Percentiles rank a stretch among this genome's conserved stretches.
Conservation (phyloP, 345 rosid species). For the Aethionema arabicum region DNA sequence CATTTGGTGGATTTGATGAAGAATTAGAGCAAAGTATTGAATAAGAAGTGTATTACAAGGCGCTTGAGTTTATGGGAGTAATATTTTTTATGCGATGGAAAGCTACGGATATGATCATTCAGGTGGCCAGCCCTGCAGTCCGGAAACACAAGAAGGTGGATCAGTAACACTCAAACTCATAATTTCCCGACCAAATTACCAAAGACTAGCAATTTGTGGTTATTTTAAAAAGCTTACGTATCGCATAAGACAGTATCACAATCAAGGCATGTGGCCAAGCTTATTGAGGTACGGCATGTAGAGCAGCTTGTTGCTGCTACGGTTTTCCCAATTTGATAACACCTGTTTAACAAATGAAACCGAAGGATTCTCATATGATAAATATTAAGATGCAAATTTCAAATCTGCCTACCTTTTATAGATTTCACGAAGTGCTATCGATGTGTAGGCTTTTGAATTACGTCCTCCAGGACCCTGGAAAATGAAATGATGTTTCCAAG, state of each 20-base stretch:
- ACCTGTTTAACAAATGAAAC: slow-evolving; percentile 38
- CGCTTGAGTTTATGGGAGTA: slow-evolving; percentile 74
- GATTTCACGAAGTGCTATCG: slow-evolving; percentile 56
- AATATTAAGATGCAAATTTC: neutral
- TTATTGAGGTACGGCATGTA: slow-evolving; percentile 48
- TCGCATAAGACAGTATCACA: slow-evolving; percentile 61
- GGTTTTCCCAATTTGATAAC: slow-evolving; percentile 53
- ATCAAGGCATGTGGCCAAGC: slow-evolving; percentile 64
- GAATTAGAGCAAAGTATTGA: neutral
- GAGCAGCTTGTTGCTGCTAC: slow-evolving; percentile 50
- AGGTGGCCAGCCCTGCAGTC: slow-evolving; percentile 69
- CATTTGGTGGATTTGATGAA: neutral
- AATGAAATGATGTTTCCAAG: neutral
- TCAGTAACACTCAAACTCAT: neutral
- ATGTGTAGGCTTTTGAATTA: slow-evolving; percentile 36
- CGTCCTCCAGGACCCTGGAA: slow-evolving; percentile 40
- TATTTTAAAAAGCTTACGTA: slow-evolving; percentile 39
- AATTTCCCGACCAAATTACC: neutral
- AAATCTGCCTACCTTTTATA: slow-evolving; percentile 53
- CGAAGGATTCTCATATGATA: neutral
- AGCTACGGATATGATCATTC: slow-evolving; percentile 52
- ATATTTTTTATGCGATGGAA: slow-evolving; percentile 51
- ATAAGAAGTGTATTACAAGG: slow-evolving; percentile 43
- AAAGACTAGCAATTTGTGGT: neutral
- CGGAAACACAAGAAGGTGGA: too few relatives aligned